Percentiles rank a stretch among this genome's conserved stretches.
Conservation (phyloP, 2,329 filamentous ascomycete species). For the Hymenoscyphus infarciens region DNA sequence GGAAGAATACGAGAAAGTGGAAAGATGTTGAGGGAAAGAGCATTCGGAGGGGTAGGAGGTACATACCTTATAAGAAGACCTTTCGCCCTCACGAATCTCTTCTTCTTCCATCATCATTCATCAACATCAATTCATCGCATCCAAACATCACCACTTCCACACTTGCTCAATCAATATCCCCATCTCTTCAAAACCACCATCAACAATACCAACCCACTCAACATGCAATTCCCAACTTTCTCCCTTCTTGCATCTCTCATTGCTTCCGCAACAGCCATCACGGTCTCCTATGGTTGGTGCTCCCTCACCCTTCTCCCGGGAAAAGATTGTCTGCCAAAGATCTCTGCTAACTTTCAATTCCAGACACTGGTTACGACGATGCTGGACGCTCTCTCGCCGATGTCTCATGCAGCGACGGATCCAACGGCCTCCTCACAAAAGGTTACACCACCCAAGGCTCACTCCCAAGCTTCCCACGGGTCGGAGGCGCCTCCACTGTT, state of each 20-base stretch:
- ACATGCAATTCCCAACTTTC: slow-evolving; percentile 44
- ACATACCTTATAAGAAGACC: background rate
- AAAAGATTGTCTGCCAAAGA: background rate
- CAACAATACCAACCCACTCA: slow-evolving; percentile 24
- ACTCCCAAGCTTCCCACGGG: slow-evolving; percentile 49
- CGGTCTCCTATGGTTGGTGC: slow-evolving; percentile 58
- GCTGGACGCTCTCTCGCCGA: slow-evolving; percentile 48
- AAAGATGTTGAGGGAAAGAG: background rate
- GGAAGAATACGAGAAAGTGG: background rate
- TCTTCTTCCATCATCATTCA: background rate
- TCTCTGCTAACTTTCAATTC: background rate
- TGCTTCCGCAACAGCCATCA: slow-evolving; percentile 38
- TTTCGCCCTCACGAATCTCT: background rate
- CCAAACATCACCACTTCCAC: slow-evolving; percentile 1
- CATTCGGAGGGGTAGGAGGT: background rate
- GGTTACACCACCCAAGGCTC: slow-evolving; percentile 49
- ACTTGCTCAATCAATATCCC: slow-evolving; percentile 3
- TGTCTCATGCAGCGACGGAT: slow-evolving; percentile 65
- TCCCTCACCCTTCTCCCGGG: too few relatives aligned
- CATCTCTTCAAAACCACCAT: background rate
- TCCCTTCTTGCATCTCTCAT: slow-evolving; percentile 40
- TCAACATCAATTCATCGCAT: background rate
- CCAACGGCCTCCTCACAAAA: slow-evolving; percentile 61
- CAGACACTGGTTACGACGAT: slow-evolving; percentile 64
- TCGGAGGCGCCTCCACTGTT: slow-evolving; percentile 53